A percentile compares a stretch with the other conserved stretches of the same genome.
These are phyloP conservation scores for Fragilaria crotonensis DNA, from an alignment of 108 stramenopile genomes.

Conservation along the genomic window DNA sequence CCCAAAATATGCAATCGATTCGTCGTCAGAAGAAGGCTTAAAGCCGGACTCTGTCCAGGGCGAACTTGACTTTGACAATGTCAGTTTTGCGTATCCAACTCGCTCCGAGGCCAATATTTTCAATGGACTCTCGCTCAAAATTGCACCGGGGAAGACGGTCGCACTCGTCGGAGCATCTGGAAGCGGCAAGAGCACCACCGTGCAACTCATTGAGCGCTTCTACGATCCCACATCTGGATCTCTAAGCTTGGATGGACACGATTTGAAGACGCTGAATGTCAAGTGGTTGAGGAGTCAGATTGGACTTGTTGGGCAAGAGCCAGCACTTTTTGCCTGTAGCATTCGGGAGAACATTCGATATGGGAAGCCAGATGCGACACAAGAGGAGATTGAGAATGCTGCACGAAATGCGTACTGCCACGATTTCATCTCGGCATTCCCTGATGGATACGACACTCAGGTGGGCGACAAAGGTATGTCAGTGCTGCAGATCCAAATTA, in stretches of 20 bases:
- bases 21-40: conserved; percentile 41
- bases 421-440: too few relatives aligned
- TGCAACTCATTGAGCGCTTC: too few relatives aligned
- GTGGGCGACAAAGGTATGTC: too few relatives aligned
- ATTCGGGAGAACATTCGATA: conserved; percentile 88
- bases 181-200: conserved; percentile 67
- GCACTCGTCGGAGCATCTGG: conserved; percentile 71
- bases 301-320: conserved; percentile 92
- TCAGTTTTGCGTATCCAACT: conserved; percentile 45
- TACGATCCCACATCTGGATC: too few relatives aligned
- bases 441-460: too few relatives aligned
- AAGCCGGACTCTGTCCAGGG: conserved; percentile 48
- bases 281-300: too few relatives aligned
- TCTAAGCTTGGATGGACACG: conserved; percentile 68
- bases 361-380: too few relatives aligned
- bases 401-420: conserved; percentile 87
- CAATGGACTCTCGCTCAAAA: conserved; percentile 28
- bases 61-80: conserved; percentile 34
- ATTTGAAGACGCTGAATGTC: conserved; percentile 62
- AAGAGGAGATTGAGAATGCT: conserved; percentile 76
- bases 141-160: conserved; percentile 42
- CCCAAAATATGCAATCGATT: conserved; percentile 55
- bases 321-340: conserved; percentile 84
- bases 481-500: too few relatives aligned
- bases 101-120: conserved; percentile 35